phyloP scores from a whole-genome alignment of 2,329 filamentous ascomycete genomes.

The Epichloe bromicola region DNA sequence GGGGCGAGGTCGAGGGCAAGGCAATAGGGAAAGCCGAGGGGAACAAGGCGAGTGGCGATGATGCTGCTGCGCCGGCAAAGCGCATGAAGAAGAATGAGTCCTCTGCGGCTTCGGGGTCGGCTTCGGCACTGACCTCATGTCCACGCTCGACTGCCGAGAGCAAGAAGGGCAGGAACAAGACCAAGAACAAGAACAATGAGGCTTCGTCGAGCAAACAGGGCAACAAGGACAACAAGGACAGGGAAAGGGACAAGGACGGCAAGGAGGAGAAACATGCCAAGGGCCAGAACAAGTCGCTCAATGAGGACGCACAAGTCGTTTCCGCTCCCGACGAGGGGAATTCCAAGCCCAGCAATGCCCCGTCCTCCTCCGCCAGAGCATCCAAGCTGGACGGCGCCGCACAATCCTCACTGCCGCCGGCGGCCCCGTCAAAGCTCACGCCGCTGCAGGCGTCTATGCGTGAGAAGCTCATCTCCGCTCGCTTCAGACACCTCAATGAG shows the following conservation, averaged over 20 bases:
- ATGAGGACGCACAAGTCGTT: constrained; percentile 5
- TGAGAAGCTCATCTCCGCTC: constrained; percentile 84
- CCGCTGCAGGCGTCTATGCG: constrained; percentile 90
- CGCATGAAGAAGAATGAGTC: constrained; percentile 2
- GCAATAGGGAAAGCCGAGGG: constrained; percentile 18
- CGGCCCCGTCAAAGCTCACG: constrained; percentile 54
- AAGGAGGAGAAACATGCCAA: constrained; percentile 16
- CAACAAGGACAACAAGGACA: constrained; percentile 30
- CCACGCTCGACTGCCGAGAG: background rate
- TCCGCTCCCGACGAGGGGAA: constrained; percentile 8
- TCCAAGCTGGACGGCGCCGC: constrained; percentile 13
- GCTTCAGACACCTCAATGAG: constrained; percentile 95
- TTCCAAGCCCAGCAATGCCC: constrained; percentile 5
- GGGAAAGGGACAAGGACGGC: constrained; percentile 25
- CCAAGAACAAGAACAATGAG: background rate
- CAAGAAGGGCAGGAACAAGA: background rate
- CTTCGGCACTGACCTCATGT: background rate
- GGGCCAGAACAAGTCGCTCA: constrained; percentile 12
- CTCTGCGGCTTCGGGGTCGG: background rate
- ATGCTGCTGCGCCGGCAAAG: constrained; percentile 1
- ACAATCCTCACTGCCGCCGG: constrained; percentile 26
- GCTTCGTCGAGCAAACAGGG: constrained; percentile 12
- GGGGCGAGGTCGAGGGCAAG: constrained; percentile 17
- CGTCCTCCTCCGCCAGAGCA: background rate
- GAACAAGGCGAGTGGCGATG: background rate